Percentiles rank a stretch among this genome's conserved stretches.
Conservation (phyloP, 2,329 filamentous ascomycete species). For the Phaeosphaeriaceae sp. region DNA sequence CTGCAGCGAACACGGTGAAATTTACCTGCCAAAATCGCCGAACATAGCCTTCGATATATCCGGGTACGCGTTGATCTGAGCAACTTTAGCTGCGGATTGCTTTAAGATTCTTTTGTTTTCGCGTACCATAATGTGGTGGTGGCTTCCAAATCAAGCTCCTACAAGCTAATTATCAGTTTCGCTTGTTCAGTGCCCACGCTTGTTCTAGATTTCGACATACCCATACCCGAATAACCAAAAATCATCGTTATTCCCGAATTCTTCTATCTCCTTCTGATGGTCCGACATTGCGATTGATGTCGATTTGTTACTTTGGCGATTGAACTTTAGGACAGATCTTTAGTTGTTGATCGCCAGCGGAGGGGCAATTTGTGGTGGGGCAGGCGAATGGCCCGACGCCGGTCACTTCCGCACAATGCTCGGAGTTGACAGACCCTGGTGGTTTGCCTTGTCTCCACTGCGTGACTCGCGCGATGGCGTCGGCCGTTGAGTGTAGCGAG, state of each 20-base stretch:
- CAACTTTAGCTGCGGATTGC: background rate
- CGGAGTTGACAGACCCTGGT: background rate
- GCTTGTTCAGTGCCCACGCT: background rate
- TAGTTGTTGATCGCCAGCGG: background rate
- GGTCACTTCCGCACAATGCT: background rate
- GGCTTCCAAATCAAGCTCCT: slow-evolving; percentile 99
- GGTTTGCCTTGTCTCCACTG: background rate
- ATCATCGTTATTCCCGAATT: slow-evolving; percentile 61
- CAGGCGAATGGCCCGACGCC: slow-evolving; percentile 8
- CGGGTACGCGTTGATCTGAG: slow-evolving; percentile 81
- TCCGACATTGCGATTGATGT: slow-evolving; percentile 26
- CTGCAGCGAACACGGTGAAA: too few species aligned
- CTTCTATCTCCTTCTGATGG: slow-evolving; percentile 39
- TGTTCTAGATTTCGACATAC: slow-evolving; percentile 58
- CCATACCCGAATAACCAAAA: slow-evolving; percentile 99
- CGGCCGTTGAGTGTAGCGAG: background rate
- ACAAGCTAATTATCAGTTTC: slow-evolving; percentile 14
- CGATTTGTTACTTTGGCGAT: background rate
- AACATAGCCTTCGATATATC: slow-evolving; percentile 93
- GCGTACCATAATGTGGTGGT: slow-evolving; percentile 88
- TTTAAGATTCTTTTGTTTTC: background rate
- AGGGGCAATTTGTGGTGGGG: slow-evolving; percentile 10
- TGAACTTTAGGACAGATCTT: background rate
- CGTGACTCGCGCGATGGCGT: background rate
- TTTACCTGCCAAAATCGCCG: slow-evolving; percentile 97